Evolutionary conservation across 2,329 filamentous ascomycete genomes (phyloP).

Genomic region (Aspergillus versicolor): DNA sequence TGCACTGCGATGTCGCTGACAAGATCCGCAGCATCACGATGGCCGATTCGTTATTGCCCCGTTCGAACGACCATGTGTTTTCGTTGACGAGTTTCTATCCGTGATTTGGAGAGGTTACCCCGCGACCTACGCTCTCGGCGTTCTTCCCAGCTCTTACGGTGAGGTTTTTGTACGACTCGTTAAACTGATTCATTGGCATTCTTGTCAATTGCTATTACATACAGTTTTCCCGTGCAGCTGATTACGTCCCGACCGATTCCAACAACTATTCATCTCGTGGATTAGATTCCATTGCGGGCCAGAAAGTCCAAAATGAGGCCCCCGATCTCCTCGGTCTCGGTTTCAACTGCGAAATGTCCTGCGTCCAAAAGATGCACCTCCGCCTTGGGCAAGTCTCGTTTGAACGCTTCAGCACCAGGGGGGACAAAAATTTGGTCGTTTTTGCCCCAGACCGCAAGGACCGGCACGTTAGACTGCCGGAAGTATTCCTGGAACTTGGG

Average conservation of each 20-base stretch:
- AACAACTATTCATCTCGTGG: no score
- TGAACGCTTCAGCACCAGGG: slow-evolving; percentile 55
- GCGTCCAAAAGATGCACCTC: slow-evolving; percentile 54
- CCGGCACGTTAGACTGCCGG: slow-evolving; percentile 49
- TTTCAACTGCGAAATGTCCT: slow-evolving; percentile 57
- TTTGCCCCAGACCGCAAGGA: slow-evolving; percentile 60
- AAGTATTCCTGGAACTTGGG: slow-evolving; percentile 58
- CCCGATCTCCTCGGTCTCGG: slow-evolving; percentile 38
- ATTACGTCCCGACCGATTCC: no score
- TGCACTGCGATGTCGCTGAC: not conserved
- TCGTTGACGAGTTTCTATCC: not conserved
- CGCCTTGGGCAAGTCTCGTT: slow-evolving; percentile 49
- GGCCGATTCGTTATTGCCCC: not conserved
- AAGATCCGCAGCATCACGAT: not conserved
- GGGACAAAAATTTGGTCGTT: slow-evolving; percentile 50
- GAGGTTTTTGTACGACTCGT: no score
- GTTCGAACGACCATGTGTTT: not conserved
- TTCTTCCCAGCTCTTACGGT: no score
- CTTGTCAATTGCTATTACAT: no score
- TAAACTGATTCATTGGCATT: no score
- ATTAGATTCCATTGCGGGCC: slow-evolving; percentile 1
- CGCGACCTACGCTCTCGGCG: no score
- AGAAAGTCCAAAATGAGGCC: slow-evolving; percentile 39
- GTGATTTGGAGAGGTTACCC: no score
- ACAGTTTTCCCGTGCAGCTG: no score